phyloP scores from a whole-genome alignment of 2,329 filamentous ascomycete species.

The Atkinsonella hypoxylon region DNA sequence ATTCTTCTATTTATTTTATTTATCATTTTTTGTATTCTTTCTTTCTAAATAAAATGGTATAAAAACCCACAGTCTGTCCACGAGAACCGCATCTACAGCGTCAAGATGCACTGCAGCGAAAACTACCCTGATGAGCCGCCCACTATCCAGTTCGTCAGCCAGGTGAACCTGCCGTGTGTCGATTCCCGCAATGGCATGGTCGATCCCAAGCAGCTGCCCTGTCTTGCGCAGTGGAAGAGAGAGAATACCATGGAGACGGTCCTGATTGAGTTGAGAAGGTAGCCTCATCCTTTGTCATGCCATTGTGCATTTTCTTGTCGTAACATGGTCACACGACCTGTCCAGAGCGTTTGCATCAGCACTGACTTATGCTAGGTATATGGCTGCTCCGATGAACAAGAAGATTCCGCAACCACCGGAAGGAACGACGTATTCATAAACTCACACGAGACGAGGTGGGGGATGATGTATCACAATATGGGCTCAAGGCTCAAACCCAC shows the following conservation, averaged over 20 bases:
- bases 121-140: slow-evolving; percentile 85
- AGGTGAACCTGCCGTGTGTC: slow-evolving; percentile 94
- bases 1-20: no score
- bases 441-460: not conserved
- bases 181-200: slow-evolving; percentile 71
- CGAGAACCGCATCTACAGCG: slow-evolving; percentile 97
- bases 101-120: slow-evolving; percentile 89
- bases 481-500: no score
- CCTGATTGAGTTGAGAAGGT: slow-evolving; percentile 75
- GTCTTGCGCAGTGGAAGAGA: slow-evolving; percentile 80
- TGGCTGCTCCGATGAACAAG: slow-evolving; percentile 86
- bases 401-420: slow-evolving; percentile 91
- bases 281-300: not conserved
- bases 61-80: slow-evolving; percentile 59
- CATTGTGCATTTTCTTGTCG: not conserved
- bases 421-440: slow-evolving; percentile 45
- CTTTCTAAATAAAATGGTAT: not conserved
- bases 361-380: slow-evolving; percentile 50
- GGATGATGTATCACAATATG: no score
- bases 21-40: no score
- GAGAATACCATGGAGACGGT: slow-evolving; percentile 94
- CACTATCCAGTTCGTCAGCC: slow-evolving; percentile 81
- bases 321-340: not conserved
- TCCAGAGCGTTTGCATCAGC: not conserved
- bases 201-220: slow-evolving; percentile 71